Percentiles rank a stretch among this genome's conserved stretches.
Conservation (phyloP, 768 basidiomycete species). For the Mycena metata region DNA sequence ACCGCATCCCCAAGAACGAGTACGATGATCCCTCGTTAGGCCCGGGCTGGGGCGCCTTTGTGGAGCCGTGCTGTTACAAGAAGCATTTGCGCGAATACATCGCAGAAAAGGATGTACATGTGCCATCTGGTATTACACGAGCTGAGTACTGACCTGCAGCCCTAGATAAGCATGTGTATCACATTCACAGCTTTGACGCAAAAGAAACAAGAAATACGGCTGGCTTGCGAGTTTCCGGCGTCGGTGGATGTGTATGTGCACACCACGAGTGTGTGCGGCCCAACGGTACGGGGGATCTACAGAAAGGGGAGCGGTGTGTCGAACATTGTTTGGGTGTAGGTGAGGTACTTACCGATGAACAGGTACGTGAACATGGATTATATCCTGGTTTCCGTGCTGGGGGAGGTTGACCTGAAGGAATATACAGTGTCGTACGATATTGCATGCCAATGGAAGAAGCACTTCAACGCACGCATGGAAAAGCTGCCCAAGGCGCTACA, state of each 20-base stretch:
- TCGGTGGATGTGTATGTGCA: conserved; percentile 35
- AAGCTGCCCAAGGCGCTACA: conserved; percentile 3
- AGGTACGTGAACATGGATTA: conserved; percentile 44
- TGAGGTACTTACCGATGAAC: not conserved
- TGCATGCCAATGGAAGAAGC: conserved; percentile 41
- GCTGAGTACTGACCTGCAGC: not conserved
- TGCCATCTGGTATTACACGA: too few relatives aligned
- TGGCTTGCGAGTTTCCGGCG: conserved; percentile 30
- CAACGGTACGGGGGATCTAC: conserved; percentile 41
- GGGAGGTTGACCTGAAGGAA: not conserved
- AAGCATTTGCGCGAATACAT: conserved; percentile 25
- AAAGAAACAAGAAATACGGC: conserved; percentile 34
- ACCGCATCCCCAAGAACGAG: conserved; percentile 16
- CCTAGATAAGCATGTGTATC: conserved; percentile 38
- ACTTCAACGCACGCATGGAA: conserved; percentile 9
- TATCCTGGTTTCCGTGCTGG: conserved; percentile 37
- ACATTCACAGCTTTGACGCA: conserved; percentile 38
- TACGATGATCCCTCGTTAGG: conserved; percentile 30
- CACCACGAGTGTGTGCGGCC: conserved; percentile 37
- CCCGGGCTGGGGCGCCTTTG: conserved; percentile 27
- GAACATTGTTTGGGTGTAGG: fast-evolving
- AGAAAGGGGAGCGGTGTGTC: conserved; percentile 43
- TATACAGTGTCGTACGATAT: conserved; percentile 42
- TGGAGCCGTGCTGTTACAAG: conserved; percentile 4
- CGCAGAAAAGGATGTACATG: conserved; percentile 21